phyloP scores from a whole-genome alignment of 176 grass and related monocot genomes.

The Triticum aestivum region DNA sequence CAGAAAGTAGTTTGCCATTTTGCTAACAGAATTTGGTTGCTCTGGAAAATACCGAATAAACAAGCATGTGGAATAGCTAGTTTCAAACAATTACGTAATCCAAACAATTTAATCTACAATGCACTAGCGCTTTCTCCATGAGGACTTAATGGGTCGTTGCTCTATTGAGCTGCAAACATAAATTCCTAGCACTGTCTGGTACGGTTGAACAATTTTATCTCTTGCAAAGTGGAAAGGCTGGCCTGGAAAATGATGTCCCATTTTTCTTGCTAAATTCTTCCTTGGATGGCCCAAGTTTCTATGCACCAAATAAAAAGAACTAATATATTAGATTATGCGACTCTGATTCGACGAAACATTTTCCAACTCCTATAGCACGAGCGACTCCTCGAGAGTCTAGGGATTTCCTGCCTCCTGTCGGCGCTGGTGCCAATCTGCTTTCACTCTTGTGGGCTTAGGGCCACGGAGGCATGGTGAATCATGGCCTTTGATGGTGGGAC shows the following conservation, averaged over 20 bases:
- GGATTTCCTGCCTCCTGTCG: too few relatives aligned
- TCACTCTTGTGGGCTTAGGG: too few relatives aligned
- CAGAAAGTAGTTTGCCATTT: neutral
- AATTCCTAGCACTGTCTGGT: neutral
- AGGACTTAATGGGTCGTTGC: neutral
- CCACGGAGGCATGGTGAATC: too few relatives aligned
- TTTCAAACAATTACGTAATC: neutral
- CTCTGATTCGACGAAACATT: too few relatives aligned
- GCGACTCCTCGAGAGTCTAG: too few relatives aligned
- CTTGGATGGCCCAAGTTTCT: neutral
- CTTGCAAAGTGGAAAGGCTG: neutral
- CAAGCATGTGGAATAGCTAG: neutral
- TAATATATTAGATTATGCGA: neutral
- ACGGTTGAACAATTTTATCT: neutral
- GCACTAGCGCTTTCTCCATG: neutral
- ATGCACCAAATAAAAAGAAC: neutral
- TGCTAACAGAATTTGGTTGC: neutral
- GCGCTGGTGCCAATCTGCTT: too few relatives aligned
- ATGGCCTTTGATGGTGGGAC: too few relatives aligned
- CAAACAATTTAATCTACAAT: neutral
- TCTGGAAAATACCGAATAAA: neutral
- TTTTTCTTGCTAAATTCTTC: neutral
- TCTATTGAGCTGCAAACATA: neutral
- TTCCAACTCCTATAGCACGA: too few relatives aligned
- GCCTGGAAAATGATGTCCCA: neutral